Evolutionary conservation across 495 filamentous ascomycete genomes (phyloP).

Genomic region (Cenococcum geophilum): DNA sequence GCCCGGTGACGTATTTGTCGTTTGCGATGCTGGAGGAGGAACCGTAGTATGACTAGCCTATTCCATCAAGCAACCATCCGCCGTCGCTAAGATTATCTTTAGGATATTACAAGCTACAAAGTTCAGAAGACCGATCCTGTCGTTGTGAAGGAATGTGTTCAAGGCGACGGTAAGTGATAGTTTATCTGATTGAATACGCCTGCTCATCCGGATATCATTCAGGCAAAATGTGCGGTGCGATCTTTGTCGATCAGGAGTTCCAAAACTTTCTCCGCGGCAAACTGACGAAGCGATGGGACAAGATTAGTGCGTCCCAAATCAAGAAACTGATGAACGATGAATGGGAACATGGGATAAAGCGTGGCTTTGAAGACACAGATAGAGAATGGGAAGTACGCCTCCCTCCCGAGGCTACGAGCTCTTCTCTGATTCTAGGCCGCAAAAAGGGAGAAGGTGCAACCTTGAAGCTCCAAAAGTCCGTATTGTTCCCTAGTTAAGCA

Average conservation of each 20-base stretch:
- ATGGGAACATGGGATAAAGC: slow-evolving; percentile 28
- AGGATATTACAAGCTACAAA: slow-evolving; percentile 22
- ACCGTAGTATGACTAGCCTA: slow-evolving; percentile 16
- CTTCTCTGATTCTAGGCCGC: no score
- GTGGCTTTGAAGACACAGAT: no score
- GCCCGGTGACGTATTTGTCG: slow-evolving; percentile 9
- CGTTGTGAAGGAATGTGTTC: slow-evolving; percentile 10
- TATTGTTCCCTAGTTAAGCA: no score
- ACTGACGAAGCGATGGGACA: slow-evolving; percentile 9
- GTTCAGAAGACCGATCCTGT: slow-evolving; percentile 17
- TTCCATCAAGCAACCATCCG: background rate
- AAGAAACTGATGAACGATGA: slow-evolving; percentile 16
- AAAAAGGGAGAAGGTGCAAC: no score
- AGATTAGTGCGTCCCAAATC: background rate
- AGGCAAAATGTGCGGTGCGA: slow-evolving; percentile 5
- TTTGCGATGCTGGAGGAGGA: slow-evolving; percentile 27
- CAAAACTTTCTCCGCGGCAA: no score
- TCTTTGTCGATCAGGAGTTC: background rate
- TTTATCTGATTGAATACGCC: no score
- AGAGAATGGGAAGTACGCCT: background rate
- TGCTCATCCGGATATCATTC: no score
- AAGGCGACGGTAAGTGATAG: no score
- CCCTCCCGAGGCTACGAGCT: no score
- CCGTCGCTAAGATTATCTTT: background rate
- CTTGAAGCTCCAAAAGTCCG: no score